Percentiles rank a stretch among this genome's conserved stretches.
Evolutionary conservation across 305 asterid genomes (phyloP).

Genomic region (Salvia sclarea): DNA sequence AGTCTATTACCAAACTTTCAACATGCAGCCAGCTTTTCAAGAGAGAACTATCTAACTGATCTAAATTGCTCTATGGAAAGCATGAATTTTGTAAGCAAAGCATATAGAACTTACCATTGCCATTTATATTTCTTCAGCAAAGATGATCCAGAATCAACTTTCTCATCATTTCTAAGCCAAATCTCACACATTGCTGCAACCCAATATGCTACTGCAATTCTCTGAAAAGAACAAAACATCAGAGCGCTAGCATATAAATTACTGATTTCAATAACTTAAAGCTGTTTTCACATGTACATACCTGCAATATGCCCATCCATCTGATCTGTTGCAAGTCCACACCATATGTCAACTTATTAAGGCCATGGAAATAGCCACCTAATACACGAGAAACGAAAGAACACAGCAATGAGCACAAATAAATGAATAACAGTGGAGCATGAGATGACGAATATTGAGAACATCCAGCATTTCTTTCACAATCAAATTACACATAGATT

Average conservation of each 20-base stretch:
- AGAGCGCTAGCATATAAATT: neutral
- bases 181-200: constrained; percentile 62
- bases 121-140: constrained; percentile 57
- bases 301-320: constrained; percentile 83
- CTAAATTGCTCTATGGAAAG: neutral
- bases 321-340: constrained; percentile 63
- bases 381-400: constrained; percentile 27
- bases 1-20: neutral
- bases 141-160: constrained; percentile 50
- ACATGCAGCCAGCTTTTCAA: neutral
- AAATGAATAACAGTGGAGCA: neutral
- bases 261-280: neutral
- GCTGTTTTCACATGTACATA: constrained; percentile 22
- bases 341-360: constrained; percentile 58
- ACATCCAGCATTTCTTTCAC: constrained; percentile 11
- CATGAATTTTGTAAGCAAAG: constrained; percentile 15
- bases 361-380: constrained; percentile 76
- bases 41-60: neutral
- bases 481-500: neutral
- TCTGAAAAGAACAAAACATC: constrained; percentile 40
- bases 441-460: neutral
- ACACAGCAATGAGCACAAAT: constrained; percentile 16
- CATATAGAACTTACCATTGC: constrained; percentile 55
- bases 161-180: constrained; percentile 63
- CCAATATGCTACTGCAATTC: constrained; percentile 63